A percentile compares a stretch with the other conserved stretches of the same genome.
phyloP scores from a whole-genome alignment of 202 grass and related monocot genomes.

The Carex arenaria region DNA sequence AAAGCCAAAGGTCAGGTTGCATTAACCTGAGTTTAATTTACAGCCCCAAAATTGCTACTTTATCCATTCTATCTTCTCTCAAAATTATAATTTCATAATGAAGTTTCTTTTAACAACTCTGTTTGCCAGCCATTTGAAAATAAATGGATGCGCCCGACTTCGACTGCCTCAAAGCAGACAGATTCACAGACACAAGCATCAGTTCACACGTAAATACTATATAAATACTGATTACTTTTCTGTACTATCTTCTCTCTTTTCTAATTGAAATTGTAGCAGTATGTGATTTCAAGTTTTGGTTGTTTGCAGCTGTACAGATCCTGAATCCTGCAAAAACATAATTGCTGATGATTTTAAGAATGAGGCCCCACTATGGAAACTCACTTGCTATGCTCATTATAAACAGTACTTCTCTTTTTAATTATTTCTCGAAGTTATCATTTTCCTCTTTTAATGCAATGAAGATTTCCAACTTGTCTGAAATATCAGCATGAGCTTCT shows the following conservation, averaged over 20 bases:
- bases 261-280: neutral
- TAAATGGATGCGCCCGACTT: conserved; percentile 59
- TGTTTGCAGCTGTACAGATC: conserved; percentile 63
- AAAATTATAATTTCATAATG: conserved; percentile 12
- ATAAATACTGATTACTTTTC: neutral
- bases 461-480: neutral
- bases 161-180: conserved; percentile 38
- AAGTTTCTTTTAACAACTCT: conserved; percentile 13
- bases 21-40: too few species aligned
- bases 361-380: conserved; percentile 86
- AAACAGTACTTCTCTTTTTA: conserved; percentile 39
- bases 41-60: too few species aligned
- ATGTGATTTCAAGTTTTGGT: conserved; percentile 10
- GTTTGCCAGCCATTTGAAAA: conserved; percentile 72
- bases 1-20: too few species aligned
- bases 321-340: conserved; percentile 61
- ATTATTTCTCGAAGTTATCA: conserved; percentile 15
- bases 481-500: neutral
- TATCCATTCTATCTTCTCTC: too few species aligned
- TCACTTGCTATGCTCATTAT: conserved; percentile 81
- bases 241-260: neutral
- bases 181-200: conserved; percentile 32
- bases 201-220: conserved; percentile 59
- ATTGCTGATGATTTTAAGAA: conserved; percentile 88
- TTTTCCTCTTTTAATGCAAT: neutral